phyloP scores from a whole-genome alignment of 371 early-diverging fungal species.

The Actinomucor elegans region DNA sequence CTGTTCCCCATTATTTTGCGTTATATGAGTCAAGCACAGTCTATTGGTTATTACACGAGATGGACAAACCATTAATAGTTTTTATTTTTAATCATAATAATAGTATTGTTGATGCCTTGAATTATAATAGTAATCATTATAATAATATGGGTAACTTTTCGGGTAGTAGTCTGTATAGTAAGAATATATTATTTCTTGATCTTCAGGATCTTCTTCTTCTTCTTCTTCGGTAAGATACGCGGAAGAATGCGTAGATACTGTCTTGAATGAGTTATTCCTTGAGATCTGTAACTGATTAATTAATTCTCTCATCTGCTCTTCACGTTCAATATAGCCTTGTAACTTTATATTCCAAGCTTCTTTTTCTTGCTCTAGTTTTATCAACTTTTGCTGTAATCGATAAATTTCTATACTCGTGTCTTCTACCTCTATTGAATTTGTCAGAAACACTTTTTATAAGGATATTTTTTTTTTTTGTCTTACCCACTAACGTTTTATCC shows the following conservation, averaged over 20 bases:
- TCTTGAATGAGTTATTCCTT: constrained; percentile 5
- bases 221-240: constrained; percentile 1
- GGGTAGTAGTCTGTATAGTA: no score
- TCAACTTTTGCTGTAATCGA: constrained; percentile 7
- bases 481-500: constrained; percentile 19
- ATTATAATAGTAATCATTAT: no score
- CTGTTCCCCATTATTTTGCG: no score
- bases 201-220: background rate
- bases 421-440: no score
- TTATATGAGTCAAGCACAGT: no score
- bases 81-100: no score
- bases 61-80: no score
- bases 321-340: constrained; percentile 11
- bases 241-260: constrained; percentile 7
- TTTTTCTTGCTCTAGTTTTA: constrained; percentile 15
- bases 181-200: background rate
- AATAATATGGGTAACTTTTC: no score
- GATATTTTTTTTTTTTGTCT: background rate
- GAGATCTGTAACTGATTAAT: constrained; percentile 16
- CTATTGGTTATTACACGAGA: no score
- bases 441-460: no score
- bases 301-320: constrained; percentile 17
- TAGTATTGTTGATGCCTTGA: no score
- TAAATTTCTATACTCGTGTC: constrained; percentile 1
- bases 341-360: constrained; percentile 11